Evolutionary conservation across 2,329 filamentous ascomycete genomes (phyloP), one percentile per base, ranked within the genome.

Genomic region (Nothophoma quercina): DNA sequence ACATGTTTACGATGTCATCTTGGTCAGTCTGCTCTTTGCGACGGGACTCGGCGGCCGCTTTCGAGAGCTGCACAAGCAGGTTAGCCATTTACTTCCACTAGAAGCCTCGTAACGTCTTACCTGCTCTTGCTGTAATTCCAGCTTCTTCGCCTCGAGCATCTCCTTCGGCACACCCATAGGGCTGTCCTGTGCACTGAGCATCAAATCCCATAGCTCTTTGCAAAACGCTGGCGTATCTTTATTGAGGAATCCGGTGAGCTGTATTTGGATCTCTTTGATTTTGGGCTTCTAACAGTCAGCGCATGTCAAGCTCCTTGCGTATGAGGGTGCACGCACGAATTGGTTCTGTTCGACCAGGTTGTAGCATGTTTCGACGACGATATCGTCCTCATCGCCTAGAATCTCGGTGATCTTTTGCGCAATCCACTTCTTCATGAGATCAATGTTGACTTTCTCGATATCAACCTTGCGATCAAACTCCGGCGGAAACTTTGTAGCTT

Each of bases 361-460:
- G 76, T 85, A 87, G 64, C 84, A 84, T 36, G 97, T 85, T 76
- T 97, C 93, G 61, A 95, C 95, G 3, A 98, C 89, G 41, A 99
- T 91, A 70, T 99, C 95, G 71, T 99, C 95, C 66, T 99, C 95
- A 63, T 85, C 90, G n/a, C 90, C 90, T 33, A 98, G 79, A 39
- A 98, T 93, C 51, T 91, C 88, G 19, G 88, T 90, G 50, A 99
- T 91, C 73, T 88, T 90, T 67, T 88, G 85, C 4, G 91, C 89
- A 72, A 98, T 97, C 95, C 95, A 99, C 81, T 92, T 97, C 83
- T 97, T 97, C 87, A 99, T 96, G 49, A 99, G 90, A 75, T 96
- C 91, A 42, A 96, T 82, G 72, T 99, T 97, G 75, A 99, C 92
- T 79, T 98, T 98, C 65, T 88, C 86, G 85, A 96, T 96, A 79